phyloP scores from a whole-genome alignment of 305 asterid species.

The Fraxinus ornus region DNA sequence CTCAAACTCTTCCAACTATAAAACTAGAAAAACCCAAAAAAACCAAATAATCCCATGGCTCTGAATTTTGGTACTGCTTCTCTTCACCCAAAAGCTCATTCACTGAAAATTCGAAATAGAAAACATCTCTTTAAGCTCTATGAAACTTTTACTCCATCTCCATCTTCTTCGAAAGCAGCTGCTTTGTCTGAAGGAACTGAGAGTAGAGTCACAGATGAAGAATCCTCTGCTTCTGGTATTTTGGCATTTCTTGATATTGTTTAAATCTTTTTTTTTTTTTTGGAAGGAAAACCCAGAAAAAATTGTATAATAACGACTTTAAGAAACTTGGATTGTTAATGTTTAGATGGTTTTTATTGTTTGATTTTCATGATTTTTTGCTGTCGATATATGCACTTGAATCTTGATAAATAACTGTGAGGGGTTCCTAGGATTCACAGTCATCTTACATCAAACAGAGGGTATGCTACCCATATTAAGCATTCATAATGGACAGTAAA shows the following conservation, averaged over 20 bases:
- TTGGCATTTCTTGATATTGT: slow-evolving; percentile 7
- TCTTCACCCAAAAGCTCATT: slow-evolving; percentile 36
- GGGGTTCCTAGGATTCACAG: neutral
- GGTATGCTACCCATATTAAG: neutral
- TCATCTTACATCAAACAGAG: neutral
- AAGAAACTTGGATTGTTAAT: neutral
- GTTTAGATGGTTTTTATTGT: neutral
- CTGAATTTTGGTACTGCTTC: slow-evolving; percentile 51
- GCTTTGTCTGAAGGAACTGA: slow-evolving; percentile 72
- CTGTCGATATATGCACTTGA: neutral
- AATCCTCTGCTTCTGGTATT: slow-evolving; percentile 50
- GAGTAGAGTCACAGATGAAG: slow-evolving; percentile 53
- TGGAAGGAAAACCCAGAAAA: neutral
- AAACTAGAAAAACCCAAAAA: neutral
- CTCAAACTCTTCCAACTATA: slow-evolving; percentile 5
- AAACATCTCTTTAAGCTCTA: slow-evolving; percentile 34
- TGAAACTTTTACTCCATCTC: slow-evolving; percentile 20
- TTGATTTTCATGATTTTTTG: neutral
- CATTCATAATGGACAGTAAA: neutral
- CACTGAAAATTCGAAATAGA: slow-evolving; percentile 33
- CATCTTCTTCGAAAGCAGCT: slow-evolving; percentile 41
- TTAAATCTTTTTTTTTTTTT: neutral
- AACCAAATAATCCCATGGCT: slow-evolving; percentile 50
- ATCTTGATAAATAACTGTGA: neutral
- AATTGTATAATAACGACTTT: neutral